Evolutionary conservation across 768 basidiomycete genomes (phyloP).

Genomic region (Strobilomyces echinocephalus): DNA sequence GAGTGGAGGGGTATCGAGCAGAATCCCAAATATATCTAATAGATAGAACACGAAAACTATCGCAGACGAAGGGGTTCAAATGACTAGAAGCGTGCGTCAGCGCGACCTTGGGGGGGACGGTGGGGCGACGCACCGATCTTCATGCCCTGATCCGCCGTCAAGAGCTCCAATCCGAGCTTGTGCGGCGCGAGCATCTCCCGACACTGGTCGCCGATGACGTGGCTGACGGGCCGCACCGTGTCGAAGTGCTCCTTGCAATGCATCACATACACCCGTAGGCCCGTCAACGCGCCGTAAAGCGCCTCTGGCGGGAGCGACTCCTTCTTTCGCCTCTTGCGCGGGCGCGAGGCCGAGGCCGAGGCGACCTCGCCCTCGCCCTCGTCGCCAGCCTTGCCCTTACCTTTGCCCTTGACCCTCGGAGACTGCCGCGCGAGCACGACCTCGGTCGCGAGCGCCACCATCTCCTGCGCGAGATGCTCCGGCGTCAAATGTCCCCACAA

Average conservation of each 20-base stretch:
- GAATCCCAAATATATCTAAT: slow-evolving; percentile 5
- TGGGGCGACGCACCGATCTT: slow-evolving; percentile 56
- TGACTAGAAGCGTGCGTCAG: slow-evolving; percentile 27
- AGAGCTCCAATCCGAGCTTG: slow-evolving; percentile 65
- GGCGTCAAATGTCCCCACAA: slow-evolving; percentile 89
- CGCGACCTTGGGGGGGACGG: neutral
- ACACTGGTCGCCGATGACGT: slow-evolving; percentile 74
- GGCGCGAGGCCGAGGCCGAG: neutral
- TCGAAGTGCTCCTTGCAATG: slow-evolving; percentile 81
- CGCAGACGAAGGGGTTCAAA: slow-evolving; percentile 25
- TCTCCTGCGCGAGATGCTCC: slow-evolving; percentile 71
- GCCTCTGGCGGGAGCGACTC: slow-evolving; percentile 40
- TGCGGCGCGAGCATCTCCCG: slow-evolving; percentile 53
- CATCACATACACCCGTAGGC: slow-evolving; percentile 69
- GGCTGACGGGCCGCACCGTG: slow-evolving; percentile 47
- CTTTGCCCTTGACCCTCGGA: slow-evolving; percentile 22
- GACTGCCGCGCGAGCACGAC: slow-evolving; percentile 45
- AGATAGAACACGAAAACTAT: neutral
- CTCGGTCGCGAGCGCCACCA: slow-evolving; percentile 63
- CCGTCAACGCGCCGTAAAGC: slow-evolving; percentile 48
- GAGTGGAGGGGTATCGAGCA: slow-evolving; percentile 15
- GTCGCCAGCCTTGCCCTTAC: neutral
- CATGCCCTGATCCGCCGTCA: slow-evolving; percentile 77
- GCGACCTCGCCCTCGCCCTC: no score
- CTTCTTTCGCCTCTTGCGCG: slow-evolving; percentile 36